Percentiles rank a stretch among this genome's conserved stretches.
phyloP scores from a whole-genome alignment of 768 basidiomycete species.

The Collybiopsis luxurians region DNA sequence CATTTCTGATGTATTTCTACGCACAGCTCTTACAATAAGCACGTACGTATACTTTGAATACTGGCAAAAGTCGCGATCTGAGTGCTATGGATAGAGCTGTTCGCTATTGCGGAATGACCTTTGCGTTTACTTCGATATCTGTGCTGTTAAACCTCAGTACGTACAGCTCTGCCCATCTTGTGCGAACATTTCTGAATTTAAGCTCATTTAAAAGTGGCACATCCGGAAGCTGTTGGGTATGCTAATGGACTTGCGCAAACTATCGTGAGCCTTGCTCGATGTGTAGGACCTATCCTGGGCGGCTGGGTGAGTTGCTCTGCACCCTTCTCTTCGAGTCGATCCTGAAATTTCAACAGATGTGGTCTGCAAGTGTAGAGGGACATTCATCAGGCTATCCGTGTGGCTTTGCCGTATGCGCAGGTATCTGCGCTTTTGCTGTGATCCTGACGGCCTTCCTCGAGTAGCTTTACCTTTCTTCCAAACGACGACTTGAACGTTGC shows the following conservation, averaged over 20 bases:
- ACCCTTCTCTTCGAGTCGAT: conserved; percentile 5
- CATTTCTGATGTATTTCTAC: conserved; percentile 5
- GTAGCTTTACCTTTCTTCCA: neutral
- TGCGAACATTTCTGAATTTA: conserved; percentile 7
- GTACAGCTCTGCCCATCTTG: conserved; percentile 14
- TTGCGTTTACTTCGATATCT: conserved; percentile 87
- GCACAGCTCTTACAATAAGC: conserved; percentile 67
- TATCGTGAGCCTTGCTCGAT: conserved; percentile 89
- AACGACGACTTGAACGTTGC: too few species aligned
- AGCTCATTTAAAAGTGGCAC: conserved; percentile 63
- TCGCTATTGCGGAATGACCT: conserved; percentile 85
- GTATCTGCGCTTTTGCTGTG: neutral
- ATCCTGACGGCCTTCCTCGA: neutral
- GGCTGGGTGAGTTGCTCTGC: conserved; percentile 58
- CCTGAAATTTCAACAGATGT: conserved; percentile 45
- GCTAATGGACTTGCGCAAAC: conserved; percentile 97
- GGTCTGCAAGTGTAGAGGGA: conserved; percentile 68
- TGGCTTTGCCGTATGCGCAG: conserved; percentile 69
- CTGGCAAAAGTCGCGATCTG: too few species aligned
- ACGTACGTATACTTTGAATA: conserved; percentile 46
- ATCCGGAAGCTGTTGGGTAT: conserved; percentile 82
- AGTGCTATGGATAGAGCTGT: too few species aligned
- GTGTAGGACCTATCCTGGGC: conserved; percentile 83
- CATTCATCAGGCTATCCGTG: conserved; percentile 70
- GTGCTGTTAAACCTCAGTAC: conserved; percentile 84